Evolutionary conservation across 2,329 filamentous ascomycete genomes (phyloP).

Genomic region (Acarospora socialis): DNA sequence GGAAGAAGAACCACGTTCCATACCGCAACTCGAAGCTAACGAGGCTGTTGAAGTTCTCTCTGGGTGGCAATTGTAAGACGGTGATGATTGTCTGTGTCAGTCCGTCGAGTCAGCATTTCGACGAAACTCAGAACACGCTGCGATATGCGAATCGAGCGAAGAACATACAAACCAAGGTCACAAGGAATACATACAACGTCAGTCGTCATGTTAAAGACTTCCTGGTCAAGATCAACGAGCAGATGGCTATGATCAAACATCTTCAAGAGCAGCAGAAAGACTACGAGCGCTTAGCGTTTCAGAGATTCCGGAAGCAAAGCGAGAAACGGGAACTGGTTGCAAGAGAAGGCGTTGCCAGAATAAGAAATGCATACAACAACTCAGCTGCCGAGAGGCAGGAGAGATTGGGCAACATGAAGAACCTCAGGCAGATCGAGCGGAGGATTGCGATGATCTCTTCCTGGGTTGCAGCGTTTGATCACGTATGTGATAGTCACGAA

Average conservation of each 20-base stretch:
- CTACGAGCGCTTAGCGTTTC: conserved; percentile 63
- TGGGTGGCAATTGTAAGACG: conserved; percentile 95
- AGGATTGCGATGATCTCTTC: conserved; percentile 74
- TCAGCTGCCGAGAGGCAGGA: conserved; percentile 64
- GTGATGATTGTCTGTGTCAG: conserved; percentile 99
- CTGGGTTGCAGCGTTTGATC: conserved; percentile 87
- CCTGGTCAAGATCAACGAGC: conserved; percentile 96
- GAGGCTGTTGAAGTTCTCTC: conserved; percentile 84
- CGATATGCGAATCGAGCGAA: conserved; percentile 96
- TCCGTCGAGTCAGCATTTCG: conserved; percentile 89
- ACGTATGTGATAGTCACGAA: conserved; percentile 57
- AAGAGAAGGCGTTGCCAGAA: conserved; percentile 63
- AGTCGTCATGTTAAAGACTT: conserved; percentile 99
- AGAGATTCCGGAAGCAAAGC: conserved; percentile 79
- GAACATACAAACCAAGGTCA: conserved; percentile 99
- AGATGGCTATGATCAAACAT: conserved; percentile 93
- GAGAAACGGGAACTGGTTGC: conserved; percentile 67
- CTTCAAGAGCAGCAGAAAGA: conserved; percentile 87
- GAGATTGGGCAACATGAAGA: conserved; percentile 65
- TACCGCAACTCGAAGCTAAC: conserved; percentile 98
- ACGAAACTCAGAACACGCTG: conserved; percentile 95
- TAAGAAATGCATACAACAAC: conserved; percentile 74
- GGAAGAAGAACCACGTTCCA: conserved; percentile 84
- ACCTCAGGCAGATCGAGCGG: conserved; percentile 66
- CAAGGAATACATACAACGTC: conserved; percentile 97